phyloP scores from a whole-genome alignment of 129 eudicot species.

The Logfia minima region DNA sequence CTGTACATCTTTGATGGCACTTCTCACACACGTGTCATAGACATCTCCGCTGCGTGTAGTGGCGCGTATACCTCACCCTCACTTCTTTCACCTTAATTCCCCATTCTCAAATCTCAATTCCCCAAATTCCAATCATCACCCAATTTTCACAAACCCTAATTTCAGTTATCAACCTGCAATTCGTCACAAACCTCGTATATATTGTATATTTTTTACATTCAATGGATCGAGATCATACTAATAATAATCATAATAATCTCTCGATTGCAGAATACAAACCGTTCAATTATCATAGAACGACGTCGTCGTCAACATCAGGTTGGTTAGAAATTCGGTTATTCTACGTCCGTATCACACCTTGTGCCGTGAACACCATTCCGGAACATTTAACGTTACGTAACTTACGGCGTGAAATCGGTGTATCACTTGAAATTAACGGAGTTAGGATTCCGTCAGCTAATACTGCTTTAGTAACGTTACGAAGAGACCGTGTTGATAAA shows the following conservation, averaged over 20 bases:
- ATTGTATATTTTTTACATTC: background rate
- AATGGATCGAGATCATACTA: conserved; percentile 46
- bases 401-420: conserved; percentile 77
- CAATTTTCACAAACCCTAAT: conserved; percentile 25
- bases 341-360: conserved; percentile 82
- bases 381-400: conserved; percentile 63
- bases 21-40: conserved; percentile 31
- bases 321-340: conserved; percentile 80
- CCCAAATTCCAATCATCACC: conserved; percentile 22
- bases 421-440: conserved; percentile 71
- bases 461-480: conserved; percentile 47
- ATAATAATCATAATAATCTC: conserved; percentile 27
- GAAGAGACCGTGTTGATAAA: conserved; percentile 79
- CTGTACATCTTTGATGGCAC: conserved; percentile 26
- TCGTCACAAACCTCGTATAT: background rate
- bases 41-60: conserved; percentile 31
- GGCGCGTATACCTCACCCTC: conserved; percentile 24
- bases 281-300: conserved; percentile 32
- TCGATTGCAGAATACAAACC: conserved; percentile 37
- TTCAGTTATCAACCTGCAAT: background rate
- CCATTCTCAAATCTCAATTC: conserved; percentile 27
- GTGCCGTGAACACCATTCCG: conserved; percentile 60
- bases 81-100: conserved; percentile 5
- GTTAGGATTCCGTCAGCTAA: conserved; percentile 61
- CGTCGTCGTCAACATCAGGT: conserved; percentile 27